A percentile compares a stretch with the other conserved stretches of the same genome.
Evolutionary conservation across 805 yeast genomes (phyloP).

Genomic region (Komagataella kurtzmanii): DNA sequence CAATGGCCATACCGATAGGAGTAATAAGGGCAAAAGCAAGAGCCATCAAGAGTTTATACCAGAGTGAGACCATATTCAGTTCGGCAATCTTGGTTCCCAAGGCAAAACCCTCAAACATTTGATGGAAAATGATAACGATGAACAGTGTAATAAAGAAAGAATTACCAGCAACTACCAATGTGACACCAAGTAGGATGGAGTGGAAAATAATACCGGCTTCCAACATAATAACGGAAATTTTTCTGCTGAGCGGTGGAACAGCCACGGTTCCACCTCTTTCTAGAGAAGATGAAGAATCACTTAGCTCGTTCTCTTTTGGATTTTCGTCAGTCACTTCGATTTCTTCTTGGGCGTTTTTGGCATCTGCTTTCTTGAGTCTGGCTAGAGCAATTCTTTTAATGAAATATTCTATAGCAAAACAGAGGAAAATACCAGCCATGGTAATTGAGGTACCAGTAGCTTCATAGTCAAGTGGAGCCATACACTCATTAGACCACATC

Average conservation of each 20-base stretch:
- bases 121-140: slow-evolving; percentile 60
- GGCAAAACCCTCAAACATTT: slow-evolving; percentile 69
- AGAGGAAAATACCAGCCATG: slow-evolving; percentile 22
- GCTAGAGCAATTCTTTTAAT: neutral
- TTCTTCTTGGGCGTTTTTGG: slow-evolving; percentile 7
- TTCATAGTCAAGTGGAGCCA: slow-evolving; percentile 20
- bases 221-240: slow-evolving; percentile 34
- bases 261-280: slow-evolving; percentile 5
- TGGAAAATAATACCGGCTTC: slow-evolving; percentile 69
- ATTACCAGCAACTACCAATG: slow-evolving; percentile 53
- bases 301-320: neutral
- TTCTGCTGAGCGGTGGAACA: slow-evolving; percentile 13
- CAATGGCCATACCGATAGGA: neutral
- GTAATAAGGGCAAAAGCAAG: neutral
- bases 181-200: slow-evolving; percentile 61
- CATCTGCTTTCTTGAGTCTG: slow-evolving; percentile 1
- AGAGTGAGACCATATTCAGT: neutral
- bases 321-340: slow-evolving; percentile 1
- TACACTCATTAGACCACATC: slow-evolving; percentile 38
- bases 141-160: slow-evolving; percentile 38
- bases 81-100: slow-evolving; percentile 42
- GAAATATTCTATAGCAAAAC: slow-evolving; percentile 22
- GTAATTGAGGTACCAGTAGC: slow-evolving; percentile 30
- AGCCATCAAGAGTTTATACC: neutral
- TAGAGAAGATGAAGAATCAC: neutral